Base-by-base conservation (phyloP, 1,284 basidiomycete species). In the Filobasidium uniguttulatum region DNA sequence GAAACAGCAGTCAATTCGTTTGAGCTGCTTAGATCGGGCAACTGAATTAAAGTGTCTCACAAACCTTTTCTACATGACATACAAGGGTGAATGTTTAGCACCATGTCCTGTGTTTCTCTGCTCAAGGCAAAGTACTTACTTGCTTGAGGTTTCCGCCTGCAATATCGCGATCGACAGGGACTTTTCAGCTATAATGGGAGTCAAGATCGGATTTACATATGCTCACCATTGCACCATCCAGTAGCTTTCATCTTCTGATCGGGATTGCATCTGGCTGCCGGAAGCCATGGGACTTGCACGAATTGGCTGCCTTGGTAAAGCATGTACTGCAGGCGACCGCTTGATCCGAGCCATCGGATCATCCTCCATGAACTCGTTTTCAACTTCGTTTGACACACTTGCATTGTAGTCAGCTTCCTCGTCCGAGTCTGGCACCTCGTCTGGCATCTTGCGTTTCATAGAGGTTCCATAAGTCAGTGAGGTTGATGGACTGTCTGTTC, bases 221-320 rank as follows among this genome's bases (percentile, higher is more conserved):
- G 53, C 64, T 60, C 56, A 69, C 68, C 65, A 70, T 50, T 66
- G 65, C 1, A 66, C 65, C 20, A 60, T 59, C 46, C 56, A 70
- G 46, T 63, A 69, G 12, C 48, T 43, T 29, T 52, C 50, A 20
- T 47, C 45, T 10, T 29, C 37, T n/a, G 47, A 17, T 1, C 25
- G 29, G 25, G 29, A 19, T 14, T 17, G 25, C n/a, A 29, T 44
- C n/a, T n/a, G 43, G 10, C n/a, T n/a, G n/a, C n/a, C n/a, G n/a
- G n/a, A n/a, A n/a, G n/a, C n/a, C n/a, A n/a, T n/a, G n/a, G n/a
- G n/a, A n/a, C n/a, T n/a, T n/a, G n/a, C n/a, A n/a, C n/a, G n/a
- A n/a, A n/a, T n/a, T n/a, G n/a, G n/a, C n/a, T n/a, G n/a, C n/a
- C n/a, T n/a, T n/a, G n/a, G n/a, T n/a, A n/a, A n/a, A n/a, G n/a